Conservation (phyloP, 495 filamentous ascomycete species). For the Penicillium diatomitis region DNA sequence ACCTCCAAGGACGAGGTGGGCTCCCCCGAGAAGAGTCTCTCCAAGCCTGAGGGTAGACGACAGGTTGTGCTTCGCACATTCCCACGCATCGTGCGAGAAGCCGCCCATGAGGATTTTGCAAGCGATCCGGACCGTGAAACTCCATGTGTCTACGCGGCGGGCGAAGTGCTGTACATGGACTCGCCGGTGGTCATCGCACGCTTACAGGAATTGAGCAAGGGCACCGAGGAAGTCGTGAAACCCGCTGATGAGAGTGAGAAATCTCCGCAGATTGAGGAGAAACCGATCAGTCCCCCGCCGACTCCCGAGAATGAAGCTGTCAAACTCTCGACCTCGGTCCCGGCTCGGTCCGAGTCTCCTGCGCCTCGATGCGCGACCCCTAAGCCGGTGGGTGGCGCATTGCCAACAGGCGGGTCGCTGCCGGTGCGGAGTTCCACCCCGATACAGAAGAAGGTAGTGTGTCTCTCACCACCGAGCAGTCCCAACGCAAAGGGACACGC, state of each 20-base stretch:
- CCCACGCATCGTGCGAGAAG: slow-evolving; percentile 47
- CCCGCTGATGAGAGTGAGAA: slow-evolving; percentile 7
- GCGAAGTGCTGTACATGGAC: slow-evolving; percentile 46
- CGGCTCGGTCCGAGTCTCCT: neutral
- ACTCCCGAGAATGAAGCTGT: slow-evolving; percentile 11
- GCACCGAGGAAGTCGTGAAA: slow-evolving; percentile 9
- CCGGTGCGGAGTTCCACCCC: slow-evolving; percentile 2
- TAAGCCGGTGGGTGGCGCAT: neutral
- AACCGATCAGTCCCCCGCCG: slow-evolving; percentile 5
- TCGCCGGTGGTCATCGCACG: slow-evolving; percentile 44
- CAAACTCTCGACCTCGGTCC: neutral
- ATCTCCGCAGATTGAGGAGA: neutral
- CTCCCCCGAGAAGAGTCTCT: neutral
- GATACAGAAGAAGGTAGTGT: neutral
- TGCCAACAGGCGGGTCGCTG: neutral
- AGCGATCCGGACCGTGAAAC: slow-evolving; percentile 28
- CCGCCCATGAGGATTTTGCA: slow-evolving; percentile 44
- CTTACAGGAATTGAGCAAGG: slow-evolving; percentile 37
- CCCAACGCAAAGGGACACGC: neutral
- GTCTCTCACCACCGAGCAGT: neutral
- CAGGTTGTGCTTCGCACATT: slow-evolving; percentile 45
- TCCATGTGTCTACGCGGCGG: slow-evolving; percentile 40
- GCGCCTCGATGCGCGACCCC: neutral
- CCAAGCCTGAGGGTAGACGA: slow-evolving; percentile 22
- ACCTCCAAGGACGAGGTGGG: slow-evolving; percentile 13